phyloP scores from a whole-genome alignment of 1,284 basidiomycete genomes.

The Rhizoctonia solani region DNA sequence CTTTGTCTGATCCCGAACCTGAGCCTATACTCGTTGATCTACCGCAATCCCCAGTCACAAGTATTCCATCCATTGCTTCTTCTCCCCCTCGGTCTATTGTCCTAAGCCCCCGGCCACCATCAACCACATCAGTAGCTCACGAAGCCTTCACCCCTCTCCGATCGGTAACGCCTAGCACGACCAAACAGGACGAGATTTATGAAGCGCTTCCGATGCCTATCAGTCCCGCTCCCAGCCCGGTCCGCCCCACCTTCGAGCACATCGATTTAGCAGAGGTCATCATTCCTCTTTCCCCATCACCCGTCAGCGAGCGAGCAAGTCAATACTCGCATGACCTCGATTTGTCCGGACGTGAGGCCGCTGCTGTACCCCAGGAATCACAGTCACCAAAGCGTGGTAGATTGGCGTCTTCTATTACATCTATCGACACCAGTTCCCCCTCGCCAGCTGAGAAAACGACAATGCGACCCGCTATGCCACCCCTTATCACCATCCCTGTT shows the following conservation, averaged over 20 bases:
- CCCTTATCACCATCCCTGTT: constrained; percentile 23
- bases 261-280: background rate
- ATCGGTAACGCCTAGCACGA: constrained; percentile 20
- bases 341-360: background rate
- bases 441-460: background rate
- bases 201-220: background rate
- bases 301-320: background rate
- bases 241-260: background rate
- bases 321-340: background rate
- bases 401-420: background rate
- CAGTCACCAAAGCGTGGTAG: background rate
- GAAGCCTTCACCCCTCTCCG: background rate
- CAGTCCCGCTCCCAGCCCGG: background rate
- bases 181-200: constrained; percentile 6
- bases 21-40: background rate
- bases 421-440: background rate
- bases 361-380: background rate
- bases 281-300: background rate
- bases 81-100: background rate
- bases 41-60: background rate
- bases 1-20: background rate
- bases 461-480: constrained; percentile 16
- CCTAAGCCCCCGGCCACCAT: background rate
- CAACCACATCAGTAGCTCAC: background rate
- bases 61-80: background rate